Percentiles rank a stretch among this genome's conserved stretches.
These are phyloP conservation scores for Thalassiosira pacifica DNA, from an alignment of 352 stramenopile genomes.

Conservation along the genomic window DNA sequence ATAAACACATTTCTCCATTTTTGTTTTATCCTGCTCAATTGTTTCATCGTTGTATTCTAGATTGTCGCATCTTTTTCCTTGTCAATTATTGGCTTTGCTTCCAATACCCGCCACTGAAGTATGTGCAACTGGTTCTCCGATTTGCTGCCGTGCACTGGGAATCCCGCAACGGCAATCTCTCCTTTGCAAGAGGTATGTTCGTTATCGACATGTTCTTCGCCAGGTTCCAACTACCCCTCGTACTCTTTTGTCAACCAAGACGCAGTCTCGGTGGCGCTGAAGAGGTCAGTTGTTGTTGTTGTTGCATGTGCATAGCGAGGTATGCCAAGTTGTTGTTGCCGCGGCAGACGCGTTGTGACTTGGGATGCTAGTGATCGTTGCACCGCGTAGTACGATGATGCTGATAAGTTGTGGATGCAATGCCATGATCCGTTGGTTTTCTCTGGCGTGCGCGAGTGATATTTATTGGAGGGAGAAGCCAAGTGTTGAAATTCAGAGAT, in stretches of 20 bases:
- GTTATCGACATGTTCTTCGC: constrained; percentile 74
- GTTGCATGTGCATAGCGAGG: neutral
- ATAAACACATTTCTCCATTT: too few species aligned
- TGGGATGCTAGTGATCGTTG: constrained; percentile 3
- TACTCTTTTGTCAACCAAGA: constrained; percentile 69
- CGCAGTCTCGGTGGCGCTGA: constrained; percentile 35
- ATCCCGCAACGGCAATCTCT: constrained; percentile 86
- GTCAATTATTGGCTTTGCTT: too few species aligned
- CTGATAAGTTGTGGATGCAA: constrained; percentile 28
- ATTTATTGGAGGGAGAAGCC: too few species aligned
- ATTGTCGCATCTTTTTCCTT: too few species aligned
- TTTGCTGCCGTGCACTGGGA: too few species aligned
- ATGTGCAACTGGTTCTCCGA: too few species aligned
- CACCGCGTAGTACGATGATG: neutral
- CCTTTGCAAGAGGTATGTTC: constrained; percentile 49
- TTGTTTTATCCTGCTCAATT: too few species aligned
- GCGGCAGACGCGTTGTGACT: neutral
- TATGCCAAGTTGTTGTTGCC: neutral
- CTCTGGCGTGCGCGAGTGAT: too few species aligned
- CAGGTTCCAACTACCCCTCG: constrained; percentile 73
- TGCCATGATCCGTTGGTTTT: constrained; percentile 24
- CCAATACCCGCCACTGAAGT: too few species aligned
- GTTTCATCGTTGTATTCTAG: too few species aligned
- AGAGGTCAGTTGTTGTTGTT: neutral
- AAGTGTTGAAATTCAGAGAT: too few species aligned